Evolutionary conservation across 169 alveolate species (phyloP).

Genomic region (Plasmodium ovale): DNA sequence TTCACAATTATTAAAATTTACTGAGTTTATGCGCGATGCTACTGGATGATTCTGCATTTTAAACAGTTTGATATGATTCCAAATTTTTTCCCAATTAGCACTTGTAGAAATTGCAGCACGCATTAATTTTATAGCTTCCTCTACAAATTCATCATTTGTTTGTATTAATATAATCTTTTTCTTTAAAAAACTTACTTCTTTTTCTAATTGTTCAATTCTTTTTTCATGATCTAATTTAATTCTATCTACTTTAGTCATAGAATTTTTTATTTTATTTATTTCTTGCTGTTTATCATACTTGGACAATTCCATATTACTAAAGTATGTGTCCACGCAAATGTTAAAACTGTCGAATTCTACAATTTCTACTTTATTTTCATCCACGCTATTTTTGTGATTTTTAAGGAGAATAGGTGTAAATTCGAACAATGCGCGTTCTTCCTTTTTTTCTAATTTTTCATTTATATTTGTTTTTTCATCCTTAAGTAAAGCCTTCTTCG

Average conservation of each 20-base stretch:
- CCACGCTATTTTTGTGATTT: constrained; percentile 27
- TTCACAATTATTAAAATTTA: constrained; percentile 86
- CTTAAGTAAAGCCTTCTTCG: background rate
- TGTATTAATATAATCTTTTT: constrained; percentile 87
- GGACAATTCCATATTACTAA: constrained; percentile 62
- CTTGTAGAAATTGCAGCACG: constrained; percentile 89
- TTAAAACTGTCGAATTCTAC: constrained; percentile 44
- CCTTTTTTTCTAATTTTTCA: constrained; percentile 3
- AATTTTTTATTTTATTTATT: constrained; percentile 37
- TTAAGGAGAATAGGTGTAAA: constrained; percentile 46
- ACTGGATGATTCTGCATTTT: constrained; percentile 90
- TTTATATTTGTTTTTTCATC: background rate
- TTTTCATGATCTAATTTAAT: constrained; percentile 92
- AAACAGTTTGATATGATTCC: constrained; percentile 91
- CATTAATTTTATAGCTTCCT: constrained; percentile 84
- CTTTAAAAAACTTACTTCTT: constrained; percentile 83
- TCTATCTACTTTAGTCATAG: constrained; percentile 87
- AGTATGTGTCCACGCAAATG: constrained; percentile 63
- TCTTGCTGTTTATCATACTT: constrained; percentile 74
- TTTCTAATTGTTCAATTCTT: constrained; percentile 82
- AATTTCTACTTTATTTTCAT: constrained; percentile 41
- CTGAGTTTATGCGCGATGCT: constrained; percentile 88
- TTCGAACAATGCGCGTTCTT: constrained; percentile 16
- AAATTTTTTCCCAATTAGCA: constrained; percentile 93
- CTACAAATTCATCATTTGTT: constrained; percentile 86